These are phyloP conservation scores for Hirsutella rhossiliensis DNA, from an alignment of 2,329 filamentous ascomycete genomes.

Conservation along the genomic window DNA sequence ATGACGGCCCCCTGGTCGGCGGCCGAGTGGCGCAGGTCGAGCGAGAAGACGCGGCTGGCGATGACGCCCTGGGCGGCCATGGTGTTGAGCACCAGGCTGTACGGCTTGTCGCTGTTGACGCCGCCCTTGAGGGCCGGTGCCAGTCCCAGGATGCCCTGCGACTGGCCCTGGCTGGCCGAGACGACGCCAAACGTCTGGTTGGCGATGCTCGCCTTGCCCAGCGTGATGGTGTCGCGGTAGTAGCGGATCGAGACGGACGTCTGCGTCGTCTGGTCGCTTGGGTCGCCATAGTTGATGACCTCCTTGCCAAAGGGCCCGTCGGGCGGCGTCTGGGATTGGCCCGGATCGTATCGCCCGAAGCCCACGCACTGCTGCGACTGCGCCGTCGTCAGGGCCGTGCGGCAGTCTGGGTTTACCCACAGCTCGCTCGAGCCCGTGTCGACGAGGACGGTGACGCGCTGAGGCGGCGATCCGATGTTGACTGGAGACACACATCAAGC, in stretches of 20 bases:
- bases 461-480: conserved; percentile 27
- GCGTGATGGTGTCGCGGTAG: conserved; percentile 31
- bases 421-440: conserved; percentile 42
- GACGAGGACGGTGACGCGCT: conserved; percentile 32
- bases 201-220: conserved; percentile 27
- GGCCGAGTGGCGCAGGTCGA: conserved; percentile 35
- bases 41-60: conserved; percentile 34
- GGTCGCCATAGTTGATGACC: conserved; percentile 27
- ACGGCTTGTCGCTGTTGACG: conserved; percentile 24
- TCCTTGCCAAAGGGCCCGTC: conserved; percentile 23
- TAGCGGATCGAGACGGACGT: conserved; percentile 30
- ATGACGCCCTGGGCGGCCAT: conserved; percentile 34
- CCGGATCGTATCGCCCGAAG: conserved; percentile 32
- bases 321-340: conserved; percentile 25
- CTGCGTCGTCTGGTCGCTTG: conserved; percentile 19
- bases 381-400: conserved; percentile 19
- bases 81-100: conserved; percentile 41
- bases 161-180: conserved; percentile 29
- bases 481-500: conserved; percentile 16
- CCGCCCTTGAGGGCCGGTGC: conserved; percentile 29
- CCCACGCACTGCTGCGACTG: conserved; percentile 23
- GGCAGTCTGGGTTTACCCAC: conserved; percentile 41
- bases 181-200: conserved; percentile 40
- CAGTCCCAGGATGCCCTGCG: conserved; percentile 39
- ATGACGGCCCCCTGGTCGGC: conserved; percentile 34